These are phyloP conservation scores for Rhizomucor pusillus DNA, from an alignment of 371 early-diverging fungal species.

Conservation along the genomic window DNA sequence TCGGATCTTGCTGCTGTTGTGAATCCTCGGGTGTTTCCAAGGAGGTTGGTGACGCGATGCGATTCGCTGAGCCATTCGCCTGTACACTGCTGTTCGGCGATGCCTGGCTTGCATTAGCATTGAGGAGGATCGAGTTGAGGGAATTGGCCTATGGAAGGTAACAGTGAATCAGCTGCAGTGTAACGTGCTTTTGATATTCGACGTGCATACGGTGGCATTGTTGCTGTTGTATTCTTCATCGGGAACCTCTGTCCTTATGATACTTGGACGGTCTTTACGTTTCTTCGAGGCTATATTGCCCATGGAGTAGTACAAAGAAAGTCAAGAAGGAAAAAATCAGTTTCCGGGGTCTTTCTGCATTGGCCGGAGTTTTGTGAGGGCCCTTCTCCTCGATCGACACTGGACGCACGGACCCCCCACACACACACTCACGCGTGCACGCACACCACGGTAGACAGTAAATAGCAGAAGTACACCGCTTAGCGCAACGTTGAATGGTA, in stretches of 20 bases:
- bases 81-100: conserved; percentile 7
- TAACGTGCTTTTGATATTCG: background rate
- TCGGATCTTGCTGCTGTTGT: conserved; percentile 16
- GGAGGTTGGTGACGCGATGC: background rate
- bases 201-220: conserved; percentile 16
- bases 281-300: conserved; percentile 44
- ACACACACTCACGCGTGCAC: no score
- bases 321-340: background rate
- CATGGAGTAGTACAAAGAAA: conserved; percentile 19
- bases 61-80: conserved; percentile 1
- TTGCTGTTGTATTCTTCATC: conserved; percentile 44
- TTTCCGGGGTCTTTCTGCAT: no score
- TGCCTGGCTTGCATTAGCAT: conserved; percentile 16
- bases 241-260: conserved; percentile 35
- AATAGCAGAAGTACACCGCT: no score
- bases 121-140: conserved; percentile 44
- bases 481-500: no score
- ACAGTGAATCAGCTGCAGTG: background rate
- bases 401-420: no score
- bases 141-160: conserved; percentile 25
- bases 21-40: conserved; percentile 4
- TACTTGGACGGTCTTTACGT: conserved; percentile 43
- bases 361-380: no score
- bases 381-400: no score
- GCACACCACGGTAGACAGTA: no score